Conservation (phyloP, 164 flowering plant genomes). For the Kalanchoe fedtschenkoi region DNA sequence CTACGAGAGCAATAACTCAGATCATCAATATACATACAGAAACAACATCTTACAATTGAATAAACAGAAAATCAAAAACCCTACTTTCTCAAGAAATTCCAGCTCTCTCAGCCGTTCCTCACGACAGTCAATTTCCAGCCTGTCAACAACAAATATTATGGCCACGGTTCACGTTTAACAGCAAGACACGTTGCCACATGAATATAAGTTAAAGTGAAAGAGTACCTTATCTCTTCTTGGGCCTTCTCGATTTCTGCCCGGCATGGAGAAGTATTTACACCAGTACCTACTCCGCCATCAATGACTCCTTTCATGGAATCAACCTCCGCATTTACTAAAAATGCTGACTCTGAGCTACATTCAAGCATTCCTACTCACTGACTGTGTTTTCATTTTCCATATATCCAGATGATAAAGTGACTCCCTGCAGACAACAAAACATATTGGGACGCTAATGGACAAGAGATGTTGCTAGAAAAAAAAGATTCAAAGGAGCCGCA, state of each 20-base stretch:
- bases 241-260: slow-evolving; percentile 81
- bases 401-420: slow-evolving; percentile 6
- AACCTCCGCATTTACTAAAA: slow-evolving; percentile 81
- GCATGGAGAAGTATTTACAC: slow-evolving; percentile 71
- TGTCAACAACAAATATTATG: slow-evolving; percentile 24
- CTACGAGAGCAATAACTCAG: slow-evolving; percentile 29
- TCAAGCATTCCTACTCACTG: slow-evolving; percentile 67
- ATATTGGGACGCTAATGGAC: neutral
- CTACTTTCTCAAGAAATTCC: slow-evolving; percentile 94
- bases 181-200: neutral
- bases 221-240: slow-evolving; percentile 82
- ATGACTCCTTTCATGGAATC: slow-evolving; percentile 98
- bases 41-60: neutral
- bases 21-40: neutral
- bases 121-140: slow-evolving; percentile 85
- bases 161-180: neutral
- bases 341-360: slow-evolving; percentile 45
- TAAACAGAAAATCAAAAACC: slow-evolving; percentile 11
- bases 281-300: slow-evolving; percentile 67
- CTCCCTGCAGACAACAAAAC: neutral
- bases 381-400: slow-evolving; percentile 22
- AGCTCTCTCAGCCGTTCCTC: slow-evolving; percentile 85
- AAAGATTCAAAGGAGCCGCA: neutral
- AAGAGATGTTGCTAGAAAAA: neutral
- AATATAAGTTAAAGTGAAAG: neutral